Evolutionary conservation across 495 filamentous ascomycete genomes (phyloP).

Genomic region (Penicillium turbatum): DNA sequence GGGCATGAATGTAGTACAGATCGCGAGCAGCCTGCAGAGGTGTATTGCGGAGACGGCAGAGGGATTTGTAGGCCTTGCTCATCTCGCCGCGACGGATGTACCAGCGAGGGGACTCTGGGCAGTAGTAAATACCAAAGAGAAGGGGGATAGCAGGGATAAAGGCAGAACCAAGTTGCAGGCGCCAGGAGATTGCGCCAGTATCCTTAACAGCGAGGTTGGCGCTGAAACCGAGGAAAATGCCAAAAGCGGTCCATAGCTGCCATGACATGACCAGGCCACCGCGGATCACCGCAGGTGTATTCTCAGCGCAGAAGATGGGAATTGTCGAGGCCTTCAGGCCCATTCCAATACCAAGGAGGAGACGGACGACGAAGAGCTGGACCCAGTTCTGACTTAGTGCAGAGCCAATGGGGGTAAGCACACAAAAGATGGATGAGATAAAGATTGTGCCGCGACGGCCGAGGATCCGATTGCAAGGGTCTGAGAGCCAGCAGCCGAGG

Average conservation of each 20-base stretch:
- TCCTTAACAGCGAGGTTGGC: conserved; percentile 58
- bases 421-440: conserved; percentile 55
- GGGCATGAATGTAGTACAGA: conserved; percentile 62
- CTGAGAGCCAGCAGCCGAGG: conserved; percentile 58
- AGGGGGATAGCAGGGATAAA: conserved; percentile 70
- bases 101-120: conserved; percentile 68
- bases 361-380: conserved; percentile 53
- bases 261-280: conserved; percentile 62
- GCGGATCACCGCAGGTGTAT: conserved; percentile 55
- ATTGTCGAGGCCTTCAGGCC: conserved; percentile 58
- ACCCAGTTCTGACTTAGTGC: conserved; percentile 54
- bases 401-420: conserved; percentile 54
- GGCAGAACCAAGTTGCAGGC: conserved; percentile 60
- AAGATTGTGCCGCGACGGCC: conserved; percentile 61
- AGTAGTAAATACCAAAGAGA: conserved; percentile 57
- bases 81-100: conserved; percentile 57
- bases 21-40: conserved; percentile 60
- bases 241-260: conserved; percentile 54
- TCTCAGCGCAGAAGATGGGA: conserved; percentile 61
- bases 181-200: conserved; percentile 54
- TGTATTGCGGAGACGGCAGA: conserved; percentile 57
- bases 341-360: conserved; percentile 65
- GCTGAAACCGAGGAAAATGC: conserved; percentile 56
- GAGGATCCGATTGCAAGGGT: conserved; percentile 51
- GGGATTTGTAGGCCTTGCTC: conserved; percentile 53